Evolutionary conservation across 805 yeast genomes (phyloP).

Genomic region (Blastobotrys peoriensis): DNA sequence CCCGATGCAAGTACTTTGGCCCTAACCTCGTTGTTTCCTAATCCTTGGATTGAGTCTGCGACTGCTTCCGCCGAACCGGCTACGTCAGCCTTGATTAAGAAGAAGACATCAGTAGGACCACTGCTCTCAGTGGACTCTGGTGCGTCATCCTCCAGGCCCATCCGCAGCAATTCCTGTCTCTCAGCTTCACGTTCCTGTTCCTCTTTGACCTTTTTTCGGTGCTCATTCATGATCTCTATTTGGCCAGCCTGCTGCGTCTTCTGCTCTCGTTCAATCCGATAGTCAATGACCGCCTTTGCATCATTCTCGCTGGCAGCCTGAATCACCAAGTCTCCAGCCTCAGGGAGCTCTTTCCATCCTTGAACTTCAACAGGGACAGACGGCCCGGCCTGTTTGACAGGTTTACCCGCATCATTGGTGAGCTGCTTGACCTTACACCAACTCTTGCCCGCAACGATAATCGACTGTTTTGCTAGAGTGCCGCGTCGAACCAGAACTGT

Average conservation of each 20-base stretch:
- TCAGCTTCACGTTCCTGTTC: slow-evolving; percentile 48
- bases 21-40: slow-evolving; percentile 84
- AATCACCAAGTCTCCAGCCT: slow-evolving; percentile 78
- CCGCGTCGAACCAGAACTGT: slow-evolving; percentile 82
- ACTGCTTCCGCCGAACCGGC: slow-evolving; percentile 95
- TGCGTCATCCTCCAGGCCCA: slow-evolving; percentile 49
- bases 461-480: slow-evolving; percentile 57
- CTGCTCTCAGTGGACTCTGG: slow-evolving; percentile 26
- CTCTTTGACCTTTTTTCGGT: slow-evolving; percentile 46
- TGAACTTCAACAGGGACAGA: slow-evolving; percentile 84
- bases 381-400: slow-evolving; percentile 65
- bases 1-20: slow-evolving; percentile 64
- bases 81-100: slow-evolving; percentile 84
- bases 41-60: slow-evolving; percentile 63
- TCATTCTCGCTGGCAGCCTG: slow-evolving; percentile 67
- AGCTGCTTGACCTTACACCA: slow-evolving; percentile 79
- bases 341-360: slow-evolving; percentile 94
- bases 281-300: slow-evolving; percentile 69
- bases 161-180: slow-evolving; percentile 50
- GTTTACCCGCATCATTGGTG: slow-evolving; percentile 65
- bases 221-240: slow-evolving; percentile 64
- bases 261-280: slow-evolving; percentile 51
- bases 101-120: slow-evolving; percentile 30
- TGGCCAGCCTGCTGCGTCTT: slow-evolving; percentile 54
- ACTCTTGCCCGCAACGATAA: slow-evolving; percentile 81